phyloP scores from a whole-genome alignment of 225 moss, liverwort and hornwort genomes.

The Sphagnum tenellum region DNA sequence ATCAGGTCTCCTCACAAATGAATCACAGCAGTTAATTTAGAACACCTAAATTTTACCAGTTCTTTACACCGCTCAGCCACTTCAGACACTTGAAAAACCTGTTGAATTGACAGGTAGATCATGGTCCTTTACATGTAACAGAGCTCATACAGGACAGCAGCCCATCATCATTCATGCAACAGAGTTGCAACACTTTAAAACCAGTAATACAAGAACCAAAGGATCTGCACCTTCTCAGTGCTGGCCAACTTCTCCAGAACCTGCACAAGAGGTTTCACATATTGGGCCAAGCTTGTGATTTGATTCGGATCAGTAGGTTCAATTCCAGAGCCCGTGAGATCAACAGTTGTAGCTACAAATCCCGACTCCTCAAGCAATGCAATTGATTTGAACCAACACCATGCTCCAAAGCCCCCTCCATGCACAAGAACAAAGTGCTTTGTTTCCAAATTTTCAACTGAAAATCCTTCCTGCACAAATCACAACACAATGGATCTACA shows the following conservation, averaged over 20 bases:
- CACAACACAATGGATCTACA: too few species aligned
- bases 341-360: constrained; percentile 75
- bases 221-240: constrained; percentile 49
- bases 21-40: too few species aligned
- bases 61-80: too few species aligned
- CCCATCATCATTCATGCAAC: too few species aligned
- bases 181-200: too few species aligned
- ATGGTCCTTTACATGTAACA: too few species aligned
- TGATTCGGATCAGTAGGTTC: constrained; percentile 80
- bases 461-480: constrained; percentile 48
- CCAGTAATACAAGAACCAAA: too few species aligned
- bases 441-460: constrained; percentile 46
- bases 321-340: constrained; percentile 86
- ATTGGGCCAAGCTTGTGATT: constrained; percentile 59
- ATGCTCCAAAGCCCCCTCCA: constrained; percentile 94
- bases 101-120: too few species aligned
- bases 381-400: constrained; percentile 99
- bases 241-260: constrained; percentile 47
- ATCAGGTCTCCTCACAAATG: too few species aligned
- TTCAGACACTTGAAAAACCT: too few species aligned
- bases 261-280: constrained; percentile 69
- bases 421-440: constrained; percentile 97
- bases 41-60: too few species aligned
- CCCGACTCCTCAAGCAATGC: constrained; percentile 85
- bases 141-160: too few species aligned